Conservation (phyloP, 352 stramenopile genomes). For the Phytophthora citrophthora region DNA sequence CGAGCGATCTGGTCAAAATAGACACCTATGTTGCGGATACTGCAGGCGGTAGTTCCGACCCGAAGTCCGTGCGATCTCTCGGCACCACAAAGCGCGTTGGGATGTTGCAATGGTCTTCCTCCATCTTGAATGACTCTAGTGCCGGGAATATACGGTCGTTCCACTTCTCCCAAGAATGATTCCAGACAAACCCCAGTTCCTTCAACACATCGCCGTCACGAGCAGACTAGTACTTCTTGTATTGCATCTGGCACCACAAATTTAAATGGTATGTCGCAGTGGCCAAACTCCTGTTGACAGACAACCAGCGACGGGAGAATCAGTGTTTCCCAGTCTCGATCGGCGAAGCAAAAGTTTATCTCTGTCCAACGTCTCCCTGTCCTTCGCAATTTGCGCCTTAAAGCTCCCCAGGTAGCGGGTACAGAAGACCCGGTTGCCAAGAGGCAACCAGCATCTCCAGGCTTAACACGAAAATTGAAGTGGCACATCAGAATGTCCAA, state of each 20-base stretch:
- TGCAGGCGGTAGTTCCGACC: neutral
- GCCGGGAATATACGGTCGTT: neutral
- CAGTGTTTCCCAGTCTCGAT: constrained; percentile 43
- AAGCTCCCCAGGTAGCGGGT: constrained; percentile 33
- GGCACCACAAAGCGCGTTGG: neutral
- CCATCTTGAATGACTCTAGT: neutral
- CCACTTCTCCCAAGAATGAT: neutral
- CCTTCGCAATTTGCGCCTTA: constrained; percentile 23
- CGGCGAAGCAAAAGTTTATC: constrained; percentile 43
- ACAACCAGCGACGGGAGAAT: constrained; percentile 41
- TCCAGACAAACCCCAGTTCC: neutral
- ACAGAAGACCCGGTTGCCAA: constrained; percentile 37
- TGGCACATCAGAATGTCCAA: no score
- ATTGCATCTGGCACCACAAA: constrained; percentile 37
- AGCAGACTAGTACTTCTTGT: neutral
- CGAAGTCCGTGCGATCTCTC: neutral
- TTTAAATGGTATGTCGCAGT: constrained; percentile 32
- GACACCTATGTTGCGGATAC: neutral
- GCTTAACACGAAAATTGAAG: no score
- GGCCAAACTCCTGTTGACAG: constrained; percentile 29
- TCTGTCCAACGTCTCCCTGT: constrained; percentile 26
- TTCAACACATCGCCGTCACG: neutral
- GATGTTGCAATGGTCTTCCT: neutral
- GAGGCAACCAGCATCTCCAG: neutral
- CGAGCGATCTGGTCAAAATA: neutral